A percentile compares a stretch with the other conserved stretches of the same genome.
These are phyloP conservation scores for Hygrocybe coccinea DNA, from an alignment of 768 basidiomycete species.

Conservation along the genomic window DNA sequence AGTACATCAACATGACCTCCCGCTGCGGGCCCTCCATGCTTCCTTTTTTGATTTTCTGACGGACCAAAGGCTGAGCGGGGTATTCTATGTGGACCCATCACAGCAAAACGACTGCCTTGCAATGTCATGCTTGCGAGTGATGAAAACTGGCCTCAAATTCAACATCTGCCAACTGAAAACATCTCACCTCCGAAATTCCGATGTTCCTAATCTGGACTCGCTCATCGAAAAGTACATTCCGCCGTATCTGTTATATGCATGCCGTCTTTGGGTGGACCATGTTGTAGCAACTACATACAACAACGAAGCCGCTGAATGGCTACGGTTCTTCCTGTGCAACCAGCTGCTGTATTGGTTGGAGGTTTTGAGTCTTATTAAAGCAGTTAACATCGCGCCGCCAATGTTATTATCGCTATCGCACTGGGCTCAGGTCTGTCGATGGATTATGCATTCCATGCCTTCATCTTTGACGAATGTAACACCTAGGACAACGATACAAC, in stretches of 20 bases:
- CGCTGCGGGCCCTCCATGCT: no score
- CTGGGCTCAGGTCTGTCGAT: not conserved
- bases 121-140: constrained; percentile 23
- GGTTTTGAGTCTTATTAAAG: constrained; percentile 23
- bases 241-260: constrained; percentile 31
- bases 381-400: not conserved
- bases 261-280: constrained; percentile 36
- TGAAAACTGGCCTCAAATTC: constrained; percentile 32
- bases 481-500: not conserved
- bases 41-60: no score
- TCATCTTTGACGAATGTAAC: not conserved
- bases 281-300: not conserved
- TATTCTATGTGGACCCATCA: no score
- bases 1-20: no score
- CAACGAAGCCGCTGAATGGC: no score
- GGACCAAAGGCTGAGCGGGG: no score
- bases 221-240: constrained; percentile 25
- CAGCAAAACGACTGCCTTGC: constrained; percentile 17
- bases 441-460: not conserved
- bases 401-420: no score
- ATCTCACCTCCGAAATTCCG: constrained; percentile 28
- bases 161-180: constrained; percentile 37
- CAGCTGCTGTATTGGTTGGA: constrained; percentile 38
- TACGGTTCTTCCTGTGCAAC: constrained; percentile 15
- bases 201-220: constrained; percentile 16